phyloP scores from a whole-genome alignment of 345 rosid species.

The Citrus inodora region DNA sequence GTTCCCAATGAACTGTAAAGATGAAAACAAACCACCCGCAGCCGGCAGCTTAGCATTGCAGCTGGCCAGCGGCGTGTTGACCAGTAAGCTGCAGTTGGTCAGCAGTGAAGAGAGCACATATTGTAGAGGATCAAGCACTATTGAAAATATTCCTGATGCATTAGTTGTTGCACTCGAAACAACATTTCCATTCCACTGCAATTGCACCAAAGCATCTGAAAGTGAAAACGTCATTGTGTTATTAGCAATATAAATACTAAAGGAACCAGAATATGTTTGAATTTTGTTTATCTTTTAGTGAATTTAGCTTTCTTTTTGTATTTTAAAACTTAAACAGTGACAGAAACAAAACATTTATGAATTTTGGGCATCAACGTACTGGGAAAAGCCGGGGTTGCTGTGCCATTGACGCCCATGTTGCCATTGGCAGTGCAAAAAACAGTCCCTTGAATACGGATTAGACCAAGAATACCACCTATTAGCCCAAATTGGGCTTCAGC shows the following conservation, averaged over 20 bases:
- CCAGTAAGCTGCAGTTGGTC: slow-evolving; percentile 38
- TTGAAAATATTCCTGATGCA: slow-evolving; percentile 34
- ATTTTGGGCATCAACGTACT: slow-evolving; percentile 27
- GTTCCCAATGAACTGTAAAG: slow-evolving; percentile 40
- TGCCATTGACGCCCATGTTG: slow-evolving; percentile 30
- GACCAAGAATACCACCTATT: slow-evolving; percentile 30
- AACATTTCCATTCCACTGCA: slow-evolving; percentile 45
- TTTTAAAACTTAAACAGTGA: too few species aligned
- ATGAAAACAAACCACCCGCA: slow-evolving; percentile 35
- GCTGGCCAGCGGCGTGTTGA: slow-evolving; percentile 51
- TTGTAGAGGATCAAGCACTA: slow-evolving; percentile 38
- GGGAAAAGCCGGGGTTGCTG: slow-evolving; percentile 39
- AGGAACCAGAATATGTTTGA: background rate
- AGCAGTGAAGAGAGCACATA: slow-evolving; percentile 35
- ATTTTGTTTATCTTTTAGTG: too few species aligned
- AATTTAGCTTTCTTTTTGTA: too few species aligned
- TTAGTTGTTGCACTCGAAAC: slow-evolving; percentile 46
- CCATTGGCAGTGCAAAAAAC: slow-evolving; percentile 49
- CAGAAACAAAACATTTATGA: background rate
- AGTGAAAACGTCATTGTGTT: background rate
- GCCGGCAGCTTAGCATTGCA: slow-evolving; percentile 52
- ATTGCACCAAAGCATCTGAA: slow-evolving; percentile 53
- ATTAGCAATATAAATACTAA: background rate
- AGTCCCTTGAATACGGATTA: slow-evolving; percentile 44
- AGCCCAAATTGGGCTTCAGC: slow-evolving; percentile 54